Evolutionary conservation across 78 protist genomes (phyloP), one percentile per base, ranked within the genome.

Genomic region (Dictyostelium firmibasis): DNA sequence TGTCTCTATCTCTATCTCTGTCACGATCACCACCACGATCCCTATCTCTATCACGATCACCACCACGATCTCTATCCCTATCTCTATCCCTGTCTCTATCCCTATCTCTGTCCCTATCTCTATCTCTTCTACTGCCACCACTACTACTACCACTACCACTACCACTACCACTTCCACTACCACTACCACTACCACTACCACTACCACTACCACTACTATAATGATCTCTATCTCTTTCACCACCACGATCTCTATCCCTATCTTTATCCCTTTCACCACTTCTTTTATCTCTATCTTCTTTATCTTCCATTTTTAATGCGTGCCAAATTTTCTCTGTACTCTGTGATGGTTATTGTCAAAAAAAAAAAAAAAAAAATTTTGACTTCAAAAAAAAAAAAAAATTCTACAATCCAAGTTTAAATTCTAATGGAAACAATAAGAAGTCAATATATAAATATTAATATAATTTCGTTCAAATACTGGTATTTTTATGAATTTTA

Each of bases 91-190:
- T 76, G 3, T 87, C 83, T 0, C 64, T 9, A 23, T 77, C 86
- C 0, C 76, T n/a, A 23, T 47, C 87, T 31, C 92, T 44, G 14
- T 87, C 92, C 29, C 92, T 38, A 16, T 77, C 84, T 79, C 87
- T 81, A 43, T 70, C 95, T 9, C 95, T 78, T 7, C 25, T 36
- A 4, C 78, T 82, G 20, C 60, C 78, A 29, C 82, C n/a, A 16
- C 16, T 11, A 27, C 53, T 38, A 79, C 81, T 47, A 25, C 44
- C 11, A 23, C n/a, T 38, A 13, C 11, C 84, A 82, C 91, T 53
- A 60, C 76, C 92, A 0, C 96, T 69, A 41, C 31, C 43, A 25
- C 87, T 92, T 44, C 35, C 83, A 2, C 89, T 81, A 27, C 38
- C 69, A n/a, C 86, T 69, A 11, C 13, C 16, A 1, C 57, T 47